phyloP scores from a whole-genome alignment of 495 filamentous ascomycete species.

The Wilcoxina mikolae region DNA sequence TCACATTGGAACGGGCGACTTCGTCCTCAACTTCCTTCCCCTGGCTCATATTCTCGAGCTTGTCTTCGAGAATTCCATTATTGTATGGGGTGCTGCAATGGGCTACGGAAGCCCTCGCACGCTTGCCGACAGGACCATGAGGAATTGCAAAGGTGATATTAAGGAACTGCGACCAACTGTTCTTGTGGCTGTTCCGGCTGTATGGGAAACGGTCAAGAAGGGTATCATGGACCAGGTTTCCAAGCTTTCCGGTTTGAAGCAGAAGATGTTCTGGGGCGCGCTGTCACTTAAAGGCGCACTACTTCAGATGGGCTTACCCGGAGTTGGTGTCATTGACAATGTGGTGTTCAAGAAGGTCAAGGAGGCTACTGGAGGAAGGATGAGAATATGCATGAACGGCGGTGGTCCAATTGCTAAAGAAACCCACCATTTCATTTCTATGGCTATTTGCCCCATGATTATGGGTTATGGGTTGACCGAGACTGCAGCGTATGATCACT shows the following conservation, averaged over 20 bases:
- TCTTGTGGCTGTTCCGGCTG: constrained; percentile 86
- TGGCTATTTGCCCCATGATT: constrained; percentile 80
- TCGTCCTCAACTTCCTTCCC: constrained; percentile 80
- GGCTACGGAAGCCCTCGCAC: constrained; percentile 93
- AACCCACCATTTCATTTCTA: constrained; percentile 73
- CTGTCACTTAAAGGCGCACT: constrained; percentile 71
- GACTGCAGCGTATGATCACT: constrained; percentile 46
- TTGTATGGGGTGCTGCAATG: constrained; percentile 95
- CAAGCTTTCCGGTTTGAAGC: constrained; percentile 53
- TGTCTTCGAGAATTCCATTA: constrained; percentile 83
- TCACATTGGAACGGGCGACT: constrained; percentile 75
- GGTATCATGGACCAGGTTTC: constrained; percentile 80
- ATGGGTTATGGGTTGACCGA: constrained; percentile 88
- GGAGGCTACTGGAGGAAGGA: constrained; percentile 70
- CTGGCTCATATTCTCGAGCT: constrained; percentile 93
- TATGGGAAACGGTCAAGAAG: constrained; percentile 98
- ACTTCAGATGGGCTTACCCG: constrained; percentile 60
- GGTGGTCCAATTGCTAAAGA: constrained; percentile 77
- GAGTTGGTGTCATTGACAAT: constrained; percentile 52
- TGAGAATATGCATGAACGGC: constrained; percentile 73
- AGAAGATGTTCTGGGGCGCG: constrained; percentile 85
- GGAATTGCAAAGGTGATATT: constrained; percentile 92
- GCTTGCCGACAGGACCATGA: constrained; percentile 73
- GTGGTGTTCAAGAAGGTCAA: constrained; percentile 83
- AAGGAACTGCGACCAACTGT: constrained; percentile 83